These are phyloP conservation scores for Fennellomyces sp. DNA, from an alignment of 371 early-diverging fungal genomes.

Conservation along the genomic window DNA sequence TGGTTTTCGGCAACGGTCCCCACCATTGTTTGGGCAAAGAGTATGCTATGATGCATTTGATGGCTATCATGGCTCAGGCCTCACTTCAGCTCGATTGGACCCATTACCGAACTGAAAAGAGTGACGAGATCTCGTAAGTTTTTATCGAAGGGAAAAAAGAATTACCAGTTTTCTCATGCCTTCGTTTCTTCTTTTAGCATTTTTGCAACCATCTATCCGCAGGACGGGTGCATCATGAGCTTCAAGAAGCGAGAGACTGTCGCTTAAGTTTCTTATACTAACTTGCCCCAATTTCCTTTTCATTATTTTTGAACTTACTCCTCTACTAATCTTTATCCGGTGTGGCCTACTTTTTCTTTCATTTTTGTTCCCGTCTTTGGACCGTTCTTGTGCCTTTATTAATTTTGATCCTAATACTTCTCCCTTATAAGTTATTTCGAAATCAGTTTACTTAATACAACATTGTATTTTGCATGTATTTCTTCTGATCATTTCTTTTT, in stretches of 20 bases:
- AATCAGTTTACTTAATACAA: neutral
- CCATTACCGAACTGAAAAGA: conserved; percentile 42
- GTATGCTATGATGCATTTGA: conserved; percentile 45
- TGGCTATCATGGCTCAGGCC: conserved; percentile 45
- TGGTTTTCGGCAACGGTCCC: conserved; percentile 50
- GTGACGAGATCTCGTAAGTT: conserved; percentile 50
- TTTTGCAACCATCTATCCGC: conserved; percentile 58
- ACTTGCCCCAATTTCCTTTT: neutral
- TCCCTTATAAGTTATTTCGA: neutral
- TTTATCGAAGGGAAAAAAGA: neutral
- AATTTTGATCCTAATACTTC: neutral
- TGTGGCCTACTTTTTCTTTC: neutral
- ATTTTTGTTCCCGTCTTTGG: neutral
- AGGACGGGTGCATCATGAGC: conserved; percentile 56
- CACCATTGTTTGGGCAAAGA: conserved; percentile 49
- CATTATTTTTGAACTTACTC: too few species aligned
- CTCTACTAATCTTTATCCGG: too few species aligned
- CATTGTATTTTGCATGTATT: neutral
- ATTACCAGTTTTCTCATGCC: neutral
- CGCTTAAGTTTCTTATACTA: conserved; percentile 4
- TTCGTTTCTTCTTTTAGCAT: conserved; percentile 20
- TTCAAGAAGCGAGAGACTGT: conserved; percentile 37
- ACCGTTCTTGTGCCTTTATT: neutral
- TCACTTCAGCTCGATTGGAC: conserved; percentile 39
- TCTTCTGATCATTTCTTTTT: too few species aligned